Conservation (phyloP, 2,329 filamentous ascomycete genomes). For the Cercospora sp. region DNA sequence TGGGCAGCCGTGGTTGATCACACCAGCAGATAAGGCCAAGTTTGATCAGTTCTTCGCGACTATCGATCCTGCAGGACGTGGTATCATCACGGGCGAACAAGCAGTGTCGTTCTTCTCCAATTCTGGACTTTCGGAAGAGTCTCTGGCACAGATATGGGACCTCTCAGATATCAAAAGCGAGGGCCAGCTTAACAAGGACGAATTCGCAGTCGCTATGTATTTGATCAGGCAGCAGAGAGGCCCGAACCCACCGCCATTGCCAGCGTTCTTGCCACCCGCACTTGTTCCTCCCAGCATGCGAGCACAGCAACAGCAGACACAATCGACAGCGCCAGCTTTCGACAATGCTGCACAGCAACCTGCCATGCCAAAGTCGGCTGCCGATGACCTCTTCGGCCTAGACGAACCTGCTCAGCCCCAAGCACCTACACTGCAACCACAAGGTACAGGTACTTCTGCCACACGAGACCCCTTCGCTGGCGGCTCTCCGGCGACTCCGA, state of each 20-base stretch:
- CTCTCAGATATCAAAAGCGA: conserved; percentile 90
- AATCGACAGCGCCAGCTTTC: conserved; percentile 56
- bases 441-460: conserved; percentile 73
- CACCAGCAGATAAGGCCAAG: conserved; percentile 76
- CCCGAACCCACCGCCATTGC: conserved; percentile 67
- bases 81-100: conserved; percentile 89
- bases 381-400: conserved; percentile 91
- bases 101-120: conserved; percentile 93
- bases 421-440: conserved; percentile 59
- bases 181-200: conserved; percentile 79
- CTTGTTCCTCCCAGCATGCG: conserved; percentile 87
- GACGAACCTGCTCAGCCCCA: conserved; percentile 63
- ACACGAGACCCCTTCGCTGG: conserved; percentile 62
- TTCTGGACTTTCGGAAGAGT: conserved; percentile 84
- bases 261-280: conserved; percentile 73
- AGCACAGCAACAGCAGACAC: conserved; percentile 55
- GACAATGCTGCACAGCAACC: conserved; percentile 49
- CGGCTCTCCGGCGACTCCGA: conserved; percentile 52
- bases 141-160: conserved; percentile 94
- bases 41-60: conserved; percentile 85
- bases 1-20: conserved; percentile 77
- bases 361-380: conserved; percentile 69
- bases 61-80: conserved; percentile 76
- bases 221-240: conserved; percentile 86
- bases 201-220: conserved; percentile 97